Evolutionary conservation across 176 grass and related monocot genomes (phyloP), one percentile per base, ranked within the genome.

Genomic region (Lolium rigidum): DNA sequence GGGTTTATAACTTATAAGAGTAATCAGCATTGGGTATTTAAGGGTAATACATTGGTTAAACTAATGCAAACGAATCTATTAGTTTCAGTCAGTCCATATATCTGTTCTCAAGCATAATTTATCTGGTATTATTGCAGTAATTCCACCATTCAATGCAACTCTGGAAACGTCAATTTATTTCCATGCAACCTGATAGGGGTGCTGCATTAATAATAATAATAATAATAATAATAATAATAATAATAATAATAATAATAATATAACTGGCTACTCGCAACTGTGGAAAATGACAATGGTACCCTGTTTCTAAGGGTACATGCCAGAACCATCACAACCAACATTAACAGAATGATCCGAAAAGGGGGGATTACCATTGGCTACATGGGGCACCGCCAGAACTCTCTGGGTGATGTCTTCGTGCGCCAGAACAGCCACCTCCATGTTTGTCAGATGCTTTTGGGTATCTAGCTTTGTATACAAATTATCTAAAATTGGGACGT

Each of bases 21-120:
- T 70, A 8, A 43, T 73, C 70, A 14, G 9, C 48, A 52, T 57
- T 49, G 65, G 46, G 21, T 21, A 28, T 13, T 70, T 21, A 7
- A 82, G 66, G 60, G n/a, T n/a, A n/a, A n/a, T n/a, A n/a, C n/a
- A n/a, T 69, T 31, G 50, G 44, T 86, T 78, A 51, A 70, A 56
- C 15, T 1, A 8, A 63, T 86, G 21, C 12, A 86, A 43, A 25
- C 10, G 9, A 21, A 81, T 50, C 7, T 84, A 3, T 31, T 46
- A 74, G 43, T 17, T 54, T 79, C 12, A 66, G 24, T 64, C 14
- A 78, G 17, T 7, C 5, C 21, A 10, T n/a, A 55, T 63, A 78
- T 80, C 15, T 64, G 22, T 74, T 77, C 31, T 28, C 22, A 26
- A 22, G 22, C 63, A 61, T 61, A 7, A 24, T 24, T 50, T 51